Evolutionary conservation across 768 basidiomycete species (phyloP), one percentile per base, ranked within the genome.

Genomic region (Pisolithus orientalis): DNA sequence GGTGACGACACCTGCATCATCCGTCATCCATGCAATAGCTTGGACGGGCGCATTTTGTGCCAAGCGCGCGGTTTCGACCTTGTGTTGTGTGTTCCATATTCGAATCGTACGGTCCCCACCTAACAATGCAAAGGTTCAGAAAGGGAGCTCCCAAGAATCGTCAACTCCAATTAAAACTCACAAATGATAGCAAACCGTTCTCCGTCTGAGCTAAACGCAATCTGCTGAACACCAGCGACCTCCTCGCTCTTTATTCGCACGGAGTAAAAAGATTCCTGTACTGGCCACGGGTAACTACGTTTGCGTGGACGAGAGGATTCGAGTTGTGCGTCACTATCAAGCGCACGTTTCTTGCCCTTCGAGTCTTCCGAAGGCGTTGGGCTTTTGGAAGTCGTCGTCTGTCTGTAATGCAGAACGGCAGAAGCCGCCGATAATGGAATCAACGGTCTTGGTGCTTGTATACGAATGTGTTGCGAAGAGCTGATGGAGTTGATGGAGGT

Each of bases 91-190:
- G 56, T 74, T 75, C 82, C 82, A 85, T 62, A 87, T 77, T 43
- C 85, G 82, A 45, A 86, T 69, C 21, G 82, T 79, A 31, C 70
- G 72, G 65, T 87, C 84, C 39, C 71, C 65, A 59, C 81, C 83
- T 84, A 53, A 50, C 55, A 28, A 29, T 25, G 42, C 47, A 29
- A 17, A 29, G 34, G 21, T 52, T 44, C 21, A 38, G 37, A 42
- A 34, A 54, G 28, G 48, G 34, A 21, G 21, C 31, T 25, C 25
- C 8, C 31, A 5, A 14, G 11, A n/a, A 9, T 13, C n/a, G 6
- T 16, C n/a, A 34, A 6, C 27, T 24, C 21, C 21, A 21, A 27
- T 51, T 5, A 14, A 21, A 8, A 73, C 82, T 62, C 57, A 80
- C 85, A 85, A 56, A 70, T 72, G 50, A 84, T 63, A 6, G 83